These are phyloP conservation scores for Luffa acutangula DNA, from an alignment of 306 rosid species.

Conservation along the genomic window DNA sequence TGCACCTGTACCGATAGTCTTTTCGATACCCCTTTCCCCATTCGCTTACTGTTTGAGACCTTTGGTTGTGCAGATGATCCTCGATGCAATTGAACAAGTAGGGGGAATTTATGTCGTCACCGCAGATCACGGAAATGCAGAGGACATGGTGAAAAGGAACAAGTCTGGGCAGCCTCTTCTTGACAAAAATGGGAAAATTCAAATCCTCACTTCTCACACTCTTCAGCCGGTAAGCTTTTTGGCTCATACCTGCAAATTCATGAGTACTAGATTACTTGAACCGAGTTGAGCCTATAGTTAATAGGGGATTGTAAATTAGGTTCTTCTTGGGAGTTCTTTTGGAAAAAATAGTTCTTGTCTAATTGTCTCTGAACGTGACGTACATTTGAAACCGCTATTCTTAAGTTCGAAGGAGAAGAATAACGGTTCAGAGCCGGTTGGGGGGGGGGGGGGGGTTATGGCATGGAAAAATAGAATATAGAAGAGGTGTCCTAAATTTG, in stretches of 20 bases:
- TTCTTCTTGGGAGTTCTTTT: not conserved
- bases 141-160: conserved; percentile 95
- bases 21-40: not conserved
- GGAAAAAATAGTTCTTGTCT: not conserved
- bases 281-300: not conserved
- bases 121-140: conserved; percentile 98
- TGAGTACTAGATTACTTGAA: not conserved
- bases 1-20: not conserved
- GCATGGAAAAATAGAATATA: not conserved
- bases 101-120: conserved; percentile 98
- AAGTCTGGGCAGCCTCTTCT: conserved; percentile 72
- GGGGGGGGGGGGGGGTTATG: not conserved
- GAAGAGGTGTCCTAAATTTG: not conserved
- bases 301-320: not conserved
- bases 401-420: not conserved
- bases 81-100: conserved; percentile 83
- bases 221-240: conserved; percentile 74
- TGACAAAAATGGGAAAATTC: conserved; percentile 78
- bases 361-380: not conserved
- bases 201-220: conserved; percentile 93
- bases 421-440: not conserved
- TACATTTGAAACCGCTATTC: not conserved
- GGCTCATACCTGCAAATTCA: not conserved
- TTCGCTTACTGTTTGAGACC: not conserved
- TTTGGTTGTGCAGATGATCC: conserved; percentile 61